Base-by-base conservation (phyloP, 208 protist genomes). In the Trypanosoma grayi region DNA sequence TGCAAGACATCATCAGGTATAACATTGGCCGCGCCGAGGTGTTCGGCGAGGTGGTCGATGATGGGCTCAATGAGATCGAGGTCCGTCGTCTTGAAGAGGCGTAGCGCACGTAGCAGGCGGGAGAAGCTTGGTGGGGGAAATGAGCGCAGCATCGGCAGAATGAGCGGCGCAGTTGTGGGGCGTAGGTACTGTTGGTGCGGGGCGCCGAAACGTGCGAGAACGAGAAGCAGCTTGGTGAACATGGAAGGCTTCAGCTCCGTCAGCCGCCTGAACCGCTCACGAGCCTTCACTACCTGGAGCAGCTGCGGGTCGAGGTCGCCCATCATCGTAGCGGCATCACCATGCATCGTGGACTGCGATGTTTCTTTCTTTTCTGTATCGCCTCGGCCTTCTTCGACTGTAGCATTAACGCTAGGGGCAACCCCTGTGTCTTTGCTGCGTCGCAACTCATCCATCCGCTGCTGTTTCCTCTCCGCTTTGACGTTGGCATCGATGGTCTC, bases 161-260 rank as follows among this genome's bases (percentile, higher is more conserved):
- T 77, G 28, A 93, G 47, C 0, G 77, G 69, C 33, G 33, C 37
- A 20, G 83, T 60, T 9, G 85, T 66, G 5, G 86, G 86, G 14
- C 86, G 76, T 20, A 93, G 57, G 58, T 93, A 93, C 73, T 87
- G 78, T 60, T 93, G 86, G 43, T 88, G 82, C 2, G 86, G 86
- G 0, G 86, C 86, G 11, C 75, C 82, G 54, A 71, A 70, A 2
- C 60, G 60, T 2, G 77, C 72, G 27, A 93, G 73, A 11, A 93
- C 70, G 10, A 75, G 40, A 39, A 93, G 79, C 39, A 77, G 77
- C 36, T 79, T 75, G 13, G 86, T 88, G 60, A 93, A 79, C 77
- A 78, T 82, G 4, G 80, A 79, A 6, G 80, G 80, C 62, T 70
- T 73, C 33, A 91, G 56, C 2, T 73, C 81, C 16, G 79, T 82